Evolutionary conservation across 2,329 filamentous ascomycete genomes (phyloP).

Genomic region (Paraconiothyrium sp.): DNA sequence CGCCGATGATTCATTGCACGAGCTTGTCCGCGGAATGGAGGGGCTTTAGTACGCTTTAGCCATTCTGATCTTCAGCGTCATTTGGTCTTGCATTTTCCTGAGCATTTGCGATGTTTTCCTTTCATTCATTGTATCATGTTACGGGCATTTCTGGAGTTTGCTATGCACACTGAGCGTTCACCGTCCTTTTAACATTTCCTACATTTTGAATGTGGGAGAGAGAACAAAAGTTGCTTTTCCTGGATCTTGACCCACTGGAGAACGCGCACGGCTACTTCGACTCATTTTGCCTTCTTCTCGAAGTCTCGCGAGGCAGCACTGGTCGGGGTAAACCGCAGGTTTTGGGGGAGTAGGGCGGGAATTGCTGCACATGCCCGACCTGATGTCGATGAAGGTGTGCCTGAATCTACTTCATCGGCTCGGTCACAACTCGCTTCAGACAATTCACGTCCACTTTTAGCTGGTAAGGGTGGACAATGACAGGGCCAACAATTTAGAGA

Average conservation of each 20-base stretch:
- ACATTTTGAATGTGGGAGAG: neutral
- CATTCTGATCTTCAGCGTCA: neutral
- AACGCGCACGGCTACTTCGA: neutral
- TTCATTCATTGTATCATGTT: neutral
- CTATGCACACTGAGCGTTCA: neutral
- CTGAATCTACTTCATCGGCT: no score
- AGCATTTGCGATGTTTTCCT: neutral
- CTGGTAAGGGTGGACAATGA: no score
- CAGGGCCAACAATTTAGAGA: no score
- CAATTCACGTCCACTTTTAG: no score
- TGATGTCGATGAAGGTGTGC: neutral
- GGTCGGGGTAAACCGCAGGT: no score
- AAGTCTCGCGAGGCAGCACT: neutral
- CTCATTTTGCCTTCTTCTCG: neutral
- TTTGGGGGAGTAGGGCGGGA: no score
- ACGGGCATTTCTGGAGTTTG: neutral
- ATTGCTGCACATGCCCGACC: neutral
- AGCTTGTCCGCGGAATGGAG: conserved; percentile 32
- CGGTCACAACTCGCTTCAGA: no score
- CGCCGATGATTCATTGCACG: conserved; percentile 30
- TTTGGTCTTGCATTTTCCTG: conserved; percentile 1
- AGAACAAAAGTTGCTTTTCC: neutral
- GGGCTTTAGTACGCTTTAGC: conserved; percentile 6
- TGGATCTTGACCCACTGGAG: neutral
- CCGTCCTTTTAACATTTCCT: neutral